Evolutionary conservation across 768 basidiomycete genomes (phyloP).

Genomic region (Amanita muscaria): DNA sequence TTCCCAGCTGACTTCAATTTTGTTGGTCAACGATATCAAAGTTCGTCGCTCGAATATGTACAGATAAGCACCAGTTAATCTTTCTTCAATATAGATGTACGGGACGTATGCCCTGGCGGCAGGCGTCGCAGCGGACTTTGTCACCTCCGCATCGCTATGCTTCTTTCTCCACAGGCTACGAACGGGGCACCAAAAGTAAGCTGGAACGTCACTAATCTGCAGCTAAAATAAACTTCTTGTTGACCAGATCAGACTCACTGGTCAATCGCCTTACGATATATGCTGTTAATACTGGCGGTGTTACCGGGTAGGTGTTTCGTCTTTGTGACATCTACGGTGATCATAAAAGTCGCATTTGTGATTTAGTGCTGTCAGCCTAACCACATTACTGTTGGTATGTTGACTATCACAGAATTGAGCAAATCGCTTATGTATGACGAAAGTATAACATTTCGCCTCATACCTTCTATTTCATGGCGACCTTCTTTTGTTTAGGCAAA

Average conservation of each 20-base stretch:
- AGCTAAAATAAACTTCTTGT: slow-evolving; percentile 23
- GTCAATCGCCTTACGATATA: slow-evolving; percentile 49
- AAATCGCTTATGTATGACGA: neutral
- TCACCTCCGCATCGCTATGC: slow-evolving; percentile 43
- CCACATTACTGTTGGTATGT: slow-evolving; percentile 28
- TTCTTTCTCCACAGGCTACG: slow-evolving; percentile 47
- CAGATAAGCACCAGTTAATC: neutral
- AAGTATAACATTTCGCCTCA: slow-evolving; percentile 45
- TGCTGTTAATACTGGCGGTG: slow-evolving; percentile 50
- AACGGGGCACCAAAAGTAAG: slow-evolving; percentile 36
- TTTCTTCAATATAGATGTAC: slow-evolving; percentile 24
- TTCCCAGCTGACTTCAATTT: neutral
- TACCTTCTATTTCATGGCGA: slow-evolving; percentile 48
- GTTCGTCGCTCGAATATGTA: neutral
- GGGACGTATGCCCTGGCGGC: slow-evolving; percentile 41
- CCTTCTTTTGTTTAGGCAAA: slow-evolving; percentile 54
- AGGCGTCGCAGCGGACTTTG: slow-evolving; percentile 41
- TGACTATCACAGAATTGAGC: neutral
- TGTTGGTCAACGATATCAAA: neutral
- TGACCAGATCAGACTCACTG: slow-evolving; percentile 42
- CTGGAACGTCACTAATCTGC: too few relatives aligned
- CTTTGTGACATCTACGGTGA: neutral
- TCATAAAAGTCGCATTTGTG: neutral
- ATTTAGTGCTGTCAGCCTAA: slow-evolving; percentile 34
- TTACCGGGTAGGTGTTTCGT: slow-evolving; percentile 41